These are phyloP conservation scores for Pseudozyma sp. DNA, from an alignment of 1,284 basidiomycete species.

Conservation along the genomic window DNA sequence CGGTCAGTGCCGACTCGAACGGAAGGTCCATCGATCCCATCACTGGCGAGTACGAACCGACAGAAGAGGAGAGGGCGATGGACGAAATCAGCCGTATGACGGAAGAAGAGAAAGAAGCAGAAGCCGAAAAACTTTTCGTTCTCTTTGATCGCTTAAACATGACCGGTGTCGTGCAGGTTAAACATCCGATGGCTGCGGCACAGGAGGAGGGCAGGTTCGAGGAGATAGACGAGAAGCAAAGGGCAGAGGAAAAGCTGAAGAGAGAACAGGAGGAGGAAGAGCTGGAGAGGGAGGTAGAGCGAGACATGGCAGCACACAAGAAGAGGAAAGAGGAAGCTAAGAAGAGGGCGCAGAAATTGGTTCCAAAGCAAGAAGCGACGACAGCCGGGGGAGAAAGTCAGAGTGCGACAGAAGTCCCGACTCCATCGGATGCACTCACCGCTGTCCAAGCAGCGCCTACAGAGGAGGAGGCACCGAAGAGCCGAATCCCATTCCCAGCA, in stretches of 20 bases:
- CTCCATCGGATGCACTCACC: not conserved
- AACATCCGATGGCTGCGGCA: slow-evolving; percentile 47
- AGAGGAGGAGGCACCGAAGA: not conserved
- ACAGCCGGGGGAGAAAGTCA: not conserved
- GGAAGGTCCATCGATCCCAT: slow-evolving; percentile 54
- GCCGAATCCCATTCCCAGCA: not conserved
- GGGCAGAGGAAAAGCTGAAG: slow-evolving; percentile 27
- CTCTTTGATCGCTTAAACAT: slow-evolving; percentile 61
- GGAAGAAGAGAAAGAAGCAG: slow-evolving; percentile 57
- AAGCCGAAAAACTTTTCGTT: slow-evolving; percentile 58
- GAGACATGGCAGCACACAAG: slow-evolving; percentile 33
- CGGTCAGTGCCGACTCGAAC: slow-evolving; percentile 1
- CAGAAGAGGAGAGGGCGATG: slow-evolving; percentile 33
- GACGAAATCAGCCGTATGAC: slow-evolving; percentile 53
- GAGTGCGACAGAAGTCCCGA: not conserved
- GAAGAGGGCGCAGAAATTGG: slow-evolving; percentile 27
- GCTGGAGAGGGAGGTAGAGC: slow-evolving; percentile 37
- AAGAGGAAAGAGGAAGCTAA: slow-evolving; percentile 35
- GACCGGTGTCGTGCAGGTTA: slow-evolving; percentile 56
- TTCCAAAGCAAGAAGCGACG: not conserved
- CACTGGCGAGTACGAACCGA: slow-evolving; percentile 56
- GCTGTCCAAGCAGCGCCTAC: not conserved
- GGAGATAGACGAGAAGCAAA: slow-evolving; percentile 31
- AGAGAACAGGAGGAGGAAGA: slow-evolving; percentile 43
- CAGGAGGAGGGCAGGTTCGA: slow-evolving; percentile 44